Evolutionary conservation across 2,329 filamentous ascomycete genomes (phyloP), one percentile per base, ranked within the genome.

Genomic region (Atkinsonella hypoxylon): DNA sequence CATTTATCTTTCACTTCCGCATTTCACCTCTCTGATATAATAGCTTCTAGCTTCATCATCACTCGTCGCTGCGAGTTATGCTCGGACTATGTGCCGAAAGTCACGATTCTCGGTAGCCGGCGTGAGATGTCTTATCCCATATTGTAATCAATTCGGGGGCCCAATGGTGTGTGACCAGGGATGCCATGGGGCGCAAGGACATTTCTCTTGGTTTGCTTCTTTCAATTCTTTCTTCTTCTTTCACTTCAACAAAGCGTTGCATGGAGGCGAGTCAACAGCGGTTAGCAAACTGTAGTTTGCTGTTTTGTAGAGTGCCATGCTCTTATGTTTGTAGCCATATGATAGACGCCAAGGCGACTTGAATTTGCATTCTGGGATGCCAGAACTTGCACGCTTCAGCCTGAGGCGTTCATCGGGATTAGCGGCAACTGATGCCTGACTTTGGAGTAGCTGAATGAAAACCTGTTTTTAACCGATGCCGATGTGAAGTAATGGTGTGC

Each of bases 271-370:
- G 47, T 11, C 38, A 50, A 45, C n/a, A 39, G 32, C 42, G 34
- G 22, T 32, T 20, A 20, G 42, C 42, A 45, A 20, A 40, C 26
- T 41, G 32, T 22, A 26, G 22, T 50, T 15, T 49, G 26, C 36
- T 32, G 13, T 8, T 40, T 10, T 48, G 31, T 13, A 30, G 3
- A 26, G 47, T 10, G 30, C 42, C 30, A n/a, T 43, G 9, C 18
- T 36, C 26, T 15, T 17, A 17, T 48, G 26, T 40, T 48, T 34
- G 18, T 17, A 43, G 26, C 26, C n/a, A 20, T 43, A 49, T 36
- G n/a, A 49, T 49, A 44, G 39, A 49, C 12, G 47, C 47, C 38
- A 30, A 41, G 47, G 47, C 38, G 31, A 49, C 47, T 42, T 49
- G 30, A 34, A 17, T 43, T 34, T 43, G 30, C 40, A 32, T 34